Evolutionary conservation across 2,329 filamentous ascomycete genomes (phyloP).

Genomic region (Ophiostoma pallidulum): DNA sequence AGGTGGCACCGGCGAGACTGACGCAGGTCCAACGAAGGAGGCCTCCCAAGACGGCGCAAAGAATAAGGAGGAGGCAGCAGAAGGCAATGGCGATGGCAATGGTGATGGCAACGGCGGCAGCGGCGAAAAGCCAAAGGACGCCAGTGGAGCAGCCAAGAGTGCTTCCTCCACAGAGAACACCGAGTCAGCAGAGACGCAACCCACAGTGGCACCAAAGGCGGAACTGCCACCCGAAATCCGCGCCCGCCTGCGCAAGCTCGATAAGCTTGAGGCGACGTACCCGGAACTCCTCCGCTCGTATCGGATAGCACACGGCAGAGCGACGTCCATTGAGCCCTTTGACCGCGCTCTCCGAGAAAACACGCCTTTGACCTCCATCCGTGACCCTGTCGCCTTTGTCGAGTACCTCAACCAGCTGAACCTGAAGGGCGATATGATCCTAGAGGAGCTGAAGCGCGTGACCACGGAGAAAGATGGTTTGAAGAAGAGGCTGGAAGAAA

Average conservation of each 20-base stretch:
- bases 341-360: conserved; percentile 85
- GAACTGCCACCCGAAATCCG: conserved; percentile 68
- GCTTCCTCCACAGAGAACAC: neutral
- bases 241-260: conserved; percentile 71
- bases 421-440: conserved; percentile 80
- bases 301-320: conserved; percentile 77
- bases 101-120: neutral
- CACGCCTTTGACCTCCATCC: conserved; percentile 81
- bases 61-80: neutral
- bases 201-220: conserved; percentile 18
- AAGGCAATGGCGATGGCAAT: neutral
- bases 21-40: neutral
- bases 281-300: conserved; percentile 91
- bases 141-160: neutral
- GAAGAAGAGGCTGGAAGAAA: conserved; percentile 65
- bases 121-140: too few relatives aligned
- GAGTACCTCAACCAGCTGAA: conserved; percentile 87
- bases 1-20: conserved; percentile 1
- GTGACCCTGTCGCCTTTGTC: conserved; percentile 70
- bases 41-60: neutral
- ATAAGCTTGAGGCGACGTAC: conserved; percentile 82
- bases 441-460: conserved; percentile 85
- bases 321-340: conserved; percentile 83
- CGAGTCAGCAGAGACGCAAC: neutral
- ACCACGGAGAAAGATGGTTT: conserved; percentile 70